Conservation (phyloP, 345 rosid genomes). For the Lepidium sativum region DNA sequence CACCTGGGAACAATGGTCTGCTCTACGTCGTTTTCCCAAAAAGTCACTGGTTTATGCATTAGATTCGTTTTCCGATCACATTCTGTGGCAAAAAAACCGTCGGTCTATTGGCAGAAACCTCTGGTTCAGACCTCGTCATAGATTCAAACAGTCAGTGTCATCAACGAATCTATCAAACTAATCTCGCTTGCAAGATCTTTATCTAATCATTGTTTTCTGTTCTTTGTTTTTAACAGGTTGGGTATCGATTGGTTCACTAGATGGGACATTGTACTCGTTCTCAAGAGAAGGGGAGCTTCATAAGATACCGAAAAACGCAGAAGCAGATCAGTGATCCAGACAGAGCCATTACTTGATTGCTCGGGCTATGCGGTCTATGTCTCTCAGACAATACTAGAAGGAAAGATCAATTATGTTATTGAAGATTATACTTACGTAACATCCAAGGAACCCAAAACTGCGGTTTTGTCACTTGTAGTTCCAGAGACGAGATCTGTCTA, state of each 20-base stretch:
- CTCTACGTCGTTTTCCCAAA: slow-evolving; percentile 51
- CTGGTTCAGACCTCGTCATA: slow-evolving; percentile 41
- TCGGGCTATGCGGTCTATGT: slow-evolving; percentile 63
- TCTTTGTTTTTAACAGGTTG: slow-evolving; percentile 37
- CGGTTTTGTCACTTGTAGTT: slow-evolving; percentile 50
- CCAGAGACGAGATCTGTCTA: slow-evolving; percentile 57
- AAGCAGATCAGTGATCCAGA: slow-evolving; percentile 45
- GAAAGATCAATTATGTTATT: slow-evolving; percentile 31
- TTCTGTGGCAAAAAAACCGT: slow-evolving; percentile 55
- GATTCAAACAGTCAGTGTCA: slow-evolving; percentile 53
- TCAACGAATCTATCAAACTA: neutral
- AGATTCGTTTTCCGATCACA: slow-evolving; percentile 55
- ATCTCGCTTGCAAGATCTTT: neutral
- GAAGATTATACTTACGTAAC: slow-evolving; percentile 41
- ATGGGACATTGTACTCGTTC: slow-evolving; percentile 69
- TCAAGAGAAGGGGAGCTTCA: slow-evolving; percentile 60
- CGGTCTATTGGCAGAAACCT: slow-evolving; percentile 48
- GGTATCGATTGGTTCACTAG: slow-evolving; percentile 76
- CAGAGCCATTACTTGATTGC: slow-evolving; percentile 55
- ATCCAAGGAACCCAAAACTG: slow-evolving; percentile 49
- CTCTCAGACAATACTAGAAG: slow-evolving; percentile 59
- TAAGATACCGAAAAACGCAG: slow-evolving; percentile 38
- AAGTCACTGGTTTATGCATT: slow-evolving; percentile 51
- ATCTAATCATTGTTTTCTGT: neutral
- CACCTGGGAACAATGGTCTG: slow-evolving; percentile 68